These are phyloP conservation scores for Eucalyptus coolabah DNA, from an alignment of 345 rosid species.

Conservation along the genomic window DNA sequence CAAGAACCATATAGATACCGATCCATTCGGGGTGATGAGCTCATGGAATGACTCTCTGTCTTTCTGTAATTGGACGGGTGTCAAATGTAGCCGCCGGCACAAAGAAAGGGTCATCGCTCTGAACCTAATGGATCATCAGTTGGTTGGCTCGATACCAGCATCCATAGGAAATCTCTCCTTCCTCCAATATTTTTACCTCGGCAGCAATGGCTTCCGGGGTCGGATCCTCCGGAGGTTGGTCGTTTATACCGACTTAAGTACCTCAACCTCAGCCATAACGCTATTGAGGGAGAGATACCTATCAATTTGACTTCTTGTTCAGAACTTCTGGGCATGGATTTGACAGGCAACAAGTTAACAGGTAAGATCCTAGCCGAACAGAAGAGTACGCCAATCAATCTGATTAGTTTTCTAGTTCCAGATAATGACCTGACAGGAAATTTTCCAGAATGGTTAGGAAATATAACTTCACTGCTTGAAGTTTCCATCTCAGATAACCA, in stretches of 20 bases:
- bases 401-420: neutral
- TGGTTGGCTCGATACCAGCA: neutral
- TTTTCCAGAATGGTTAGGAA: conserved; percentile 2
- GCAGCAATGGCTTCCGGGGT: neutral
- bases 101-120: neutral
- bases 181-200: neutral
- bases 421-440: neutral
- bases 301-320: too few species aligned
- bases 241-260: neutral
- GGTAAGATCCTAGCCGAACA: too few species aligned
- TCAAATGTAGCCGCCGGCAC: neutral
- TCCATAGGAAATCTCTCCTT: conserved; percentile 9
- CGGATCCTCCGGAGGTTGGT: neutral
- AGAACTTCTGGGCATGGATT: too few species aligned
- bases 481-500: neutral
- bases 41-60: conserved; percentile 2
- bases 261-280: neutral
- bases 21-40: neutral
- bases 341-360: too few species aligned
- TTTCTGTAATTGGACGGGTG: neutral
- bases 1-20: neutral
- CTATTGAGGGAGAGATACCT: too few species aligned
- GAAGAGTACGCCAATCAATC: neutral
- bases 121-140: neutral
- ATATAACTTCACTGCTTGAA: neutral